Evolutionary conservation across 257 asterid genomes (phyloP).

Genomic region (Solanum pimpinellifolium): DNA sequence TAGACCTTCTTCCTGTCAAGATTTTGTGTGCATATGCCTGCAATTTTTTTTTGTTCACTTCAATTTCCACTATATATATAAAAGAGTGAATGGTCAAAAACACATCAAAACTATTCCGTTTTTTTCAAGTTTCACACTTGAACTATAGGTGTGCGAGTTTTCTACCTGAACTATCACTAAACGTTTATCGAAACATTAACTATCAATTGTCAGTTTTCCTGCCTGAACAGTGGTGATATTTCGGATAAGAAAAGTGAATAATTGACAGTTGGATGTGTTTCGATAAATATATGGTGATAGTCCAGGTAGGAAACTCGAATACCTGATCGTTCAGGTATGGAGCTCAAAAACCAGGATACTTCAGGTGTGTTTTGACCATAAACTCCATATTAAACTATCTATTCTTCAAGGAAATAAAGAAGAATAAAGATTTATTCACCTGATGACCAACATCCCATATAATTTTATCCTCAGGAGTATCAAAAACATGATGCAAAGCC

Average conservation of each 20-base stretch:
- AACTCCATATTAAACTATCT: neutral
- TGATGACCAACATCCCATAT: slow-evolving; percentile 93
- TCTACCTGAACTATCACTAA: neutral
- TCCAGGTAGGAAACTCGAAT: neutral
- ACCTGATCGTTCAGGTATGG: neutral
- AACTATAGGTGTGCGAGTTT: neutral
- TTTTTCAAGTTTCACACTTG: neutral
- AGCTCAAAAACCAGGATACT: neutral
- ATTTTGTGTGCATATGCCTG: slow-evolving; percentile 77
- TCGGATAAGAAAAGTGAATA: neutral
- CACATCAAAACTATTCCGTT: neutral
- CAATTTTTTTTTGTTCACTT: neutral
- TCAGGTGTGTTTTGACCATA: neutral
- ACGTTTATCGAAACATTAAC: too few species aligned
- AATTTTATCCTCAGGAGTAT: slow-evolving; percentile 61
- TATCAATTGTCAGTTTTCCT: neutral
- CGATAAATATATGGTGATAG: neutral
- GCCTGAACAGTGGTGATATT: neutral
- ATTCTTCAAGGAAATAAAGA: neutral
- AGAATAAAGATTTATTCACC: slow-evolving; percentile 17
- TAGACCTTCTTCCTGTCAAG: slow-evolving; percentile 69
- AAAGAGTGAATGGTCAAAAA: neutral
- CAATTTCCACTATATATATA: neutral
- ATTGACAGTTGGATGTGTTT: neutral
- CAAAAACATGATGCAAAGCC: slow-evolving; percentile 77